These are phyloP conservation scores for Testicularia cyperi DNA, from an alignment of 1,284 basidiomycete genomes.

Conservation along the genomic window DNA sequence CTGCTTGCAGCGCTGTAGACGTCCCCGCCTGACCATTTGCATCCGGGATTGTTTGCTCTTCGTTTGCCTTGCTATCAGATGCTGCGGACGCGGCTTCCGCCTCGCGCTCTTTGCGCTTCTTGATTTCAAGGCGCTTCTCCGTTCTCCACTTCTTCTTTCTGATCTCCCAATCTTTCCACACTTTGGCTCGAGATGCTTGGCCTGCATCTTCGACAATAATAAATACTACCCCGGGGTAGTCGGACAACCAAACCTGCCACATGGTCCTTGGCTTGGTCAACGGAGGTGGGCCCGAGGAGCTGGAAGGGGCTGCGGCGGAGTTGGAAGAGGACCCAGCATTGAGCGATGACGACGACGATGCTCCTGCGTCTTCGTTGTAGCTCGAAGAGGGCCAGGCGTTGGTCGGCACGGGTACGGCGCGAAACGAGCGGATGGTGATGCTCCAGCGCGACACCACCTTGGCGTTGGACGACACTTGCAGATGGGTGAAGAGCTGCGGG, in stretches of 20 bases:
- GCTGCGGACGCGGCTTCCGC: no score
- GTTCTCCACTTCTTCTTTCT: conserved; percentile 28
- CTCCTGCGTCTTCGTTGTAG: not conserved
- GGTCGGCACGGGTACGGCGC: conserved; percentile 35
- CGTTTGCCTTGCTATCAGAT: no score
- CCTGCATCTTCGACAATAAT: conserved; percentile 41
- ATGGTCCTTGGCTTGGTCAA: conserved; percentile 39
- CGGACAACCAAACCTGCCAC: conserved; percentile 39
- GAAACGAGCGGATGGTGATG: conserved; percentile 44
- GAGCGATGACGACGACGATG: conserved; percentile 1
- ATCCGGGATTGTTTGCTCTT: no score
- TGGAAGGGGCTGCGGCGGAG: no score
- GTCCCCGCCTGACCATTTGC: no score
- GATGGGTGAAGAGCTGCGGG: conserved; percentile 35
- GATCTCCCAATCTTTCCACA: conserved; percentile 35
- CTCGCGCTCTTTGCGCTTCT: conserved; percentile 3
- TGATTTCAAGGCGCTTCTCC: conserved; percentile 15
- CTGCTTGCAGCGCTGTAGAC: no score
- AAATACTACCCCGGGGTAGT: conserved; percentile 38
- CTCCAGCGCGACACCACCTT: conserved; percentile 35
- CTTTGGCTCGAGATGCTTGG: conserved; percentile 27
- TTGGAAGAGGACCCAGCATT: no score
- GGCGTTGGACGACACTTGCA: conserved; percentile 28
- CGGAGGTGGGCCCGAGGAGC: conserved; percentile 18
- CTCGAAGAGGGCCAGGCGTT: conserved; percentile 18